Evolutionary conservation across 2,329 filamentous ascomycete species (phyloP), one percentile per base, ranked within the genome.

Genomic region (Lachnellula hyalina): DNA sequence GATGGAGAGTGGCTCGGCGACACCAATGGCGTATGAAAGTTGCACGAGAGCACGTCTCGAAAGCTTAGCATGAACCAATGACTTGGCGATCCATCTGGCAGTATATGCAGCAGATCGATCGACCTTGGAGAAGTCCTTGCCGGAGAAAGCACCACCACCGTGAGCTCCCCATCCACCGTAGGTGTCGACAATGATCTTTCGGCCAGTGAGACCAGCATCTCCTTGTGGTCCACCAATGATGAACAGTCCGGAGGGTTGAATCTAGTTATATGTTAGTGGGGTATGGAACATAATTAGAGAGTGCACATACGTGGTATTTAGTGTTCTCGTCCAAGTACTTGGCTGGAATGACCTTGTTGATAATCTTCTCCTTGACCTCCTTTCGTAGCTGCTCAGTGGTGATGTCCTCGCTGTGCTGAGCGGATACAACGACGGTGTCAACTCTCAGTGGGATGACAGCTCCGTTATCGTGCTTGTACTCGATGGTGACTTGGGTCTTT

Each of bases 81-180:
- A 99, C 85, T 99, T 99, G 79, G 94, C 94, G 75, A 99, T 92
- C 94, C 94, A 99, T 74, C 94, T 91, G 67, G 84, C 92, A 67
- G 97, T 86, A 80, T 99, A 99, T 71, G 94, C 94, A 65, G 94
- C 94, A 52, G 94, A 97, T 69, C 94, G 90, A 74, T 99, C 94
- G 77, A 99, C 94, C 85, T 99, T 99, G 84, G 91, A 96, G 86
- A 96, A 99, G 77, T 99, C 94, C 87, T 99, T 99, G 71, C 94
- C 94, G 70, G 94, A 97, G 89, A 99, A 99, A 75, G 94, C 94
- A 87, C 94, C 94, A 82, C 94, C 94, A 83, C 94, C 94, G 83
- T 99, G 94, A 68, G 94, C 94, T 80, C 94, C 94, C 94, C 94
- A 97, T 71, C 94, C 94, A 81, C 94, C 94, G 80, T 99, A 99